A percentile compares a stretch with the other conserved stretches of the same genome.
phyloP scores from a whole-genome alignment of 164 flowering plant genomes.

The Magnolia officinalis region DNA sequence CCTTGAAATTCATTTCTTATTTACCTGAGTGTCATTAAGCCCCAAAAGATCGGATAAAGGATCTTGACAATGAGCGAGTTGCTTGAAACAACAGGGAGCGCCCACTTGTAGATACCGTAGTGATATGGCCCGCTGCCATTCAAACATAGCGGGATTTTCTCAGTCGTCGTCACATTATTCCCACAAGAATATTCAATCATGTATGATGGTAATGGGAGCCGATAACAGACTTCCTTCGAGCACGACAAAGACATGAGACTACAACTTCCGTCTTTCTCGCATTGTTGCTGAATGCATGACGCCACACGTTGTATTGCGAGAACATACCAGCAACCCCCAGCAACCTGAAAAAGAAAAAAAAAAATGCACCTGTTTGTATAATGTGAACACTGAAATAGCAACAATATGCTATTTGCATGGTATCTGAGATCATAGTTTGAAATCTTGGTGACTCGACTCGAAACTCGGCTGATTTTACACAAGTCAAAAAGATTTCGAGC shows the following conservation, averaged over 20 bases:
- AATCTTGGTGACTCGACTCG: too few relatives aligned
- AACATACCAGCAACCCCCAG: constrained; percentile 98
- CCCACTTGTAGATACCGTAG: constrained; percentile 83
- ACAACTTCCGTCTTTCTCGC: constrained; percentile 42
- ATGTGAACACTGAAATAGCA: background rate
- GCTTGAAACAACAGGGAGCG: constrained; percentile 90
- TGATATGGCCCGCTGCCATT: constrained; percentile 62
- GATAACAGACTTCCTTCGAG: constrained; percentile 72
- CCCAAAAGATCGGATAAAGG: constrained; percentile 96
- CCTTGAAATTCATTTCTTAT: too few relatives aligned
- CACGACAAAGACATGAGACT: constrained; percentile 57
- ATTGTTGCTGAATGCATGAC: constrained; percentile 66
- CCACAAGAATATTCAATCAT: constrained; percentile 42
- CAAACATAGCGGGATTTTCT: constrained; percentile 46
- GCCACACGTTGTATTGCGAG: constrained; percentile 89
- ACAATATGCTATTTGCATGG: background rate
- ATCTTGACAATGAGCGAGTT: constrained; percentile 74
- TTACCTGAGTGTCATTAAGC: constrained; percentile 90
- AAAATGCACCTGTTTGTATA: background rate
- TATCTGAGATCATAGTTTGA: background rate
- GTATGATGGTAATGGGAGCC: constrained; percentile 34
- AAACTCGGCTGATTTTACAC: too few relatives aligned
- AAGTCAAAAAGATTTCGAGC: too few relatives aligned
- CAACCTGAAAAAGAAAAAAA: constrained; percentile 47
- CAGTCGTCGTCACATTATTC: constrained; percentile 35